A percentile compares a stretch with the other conserved stretches of the same genome.
These are phyloP conservation scores for Grifola frondosa DNA, from an alignment of 1,284 basidiomycete genomes.

Conservation along the genomic window DNA sequence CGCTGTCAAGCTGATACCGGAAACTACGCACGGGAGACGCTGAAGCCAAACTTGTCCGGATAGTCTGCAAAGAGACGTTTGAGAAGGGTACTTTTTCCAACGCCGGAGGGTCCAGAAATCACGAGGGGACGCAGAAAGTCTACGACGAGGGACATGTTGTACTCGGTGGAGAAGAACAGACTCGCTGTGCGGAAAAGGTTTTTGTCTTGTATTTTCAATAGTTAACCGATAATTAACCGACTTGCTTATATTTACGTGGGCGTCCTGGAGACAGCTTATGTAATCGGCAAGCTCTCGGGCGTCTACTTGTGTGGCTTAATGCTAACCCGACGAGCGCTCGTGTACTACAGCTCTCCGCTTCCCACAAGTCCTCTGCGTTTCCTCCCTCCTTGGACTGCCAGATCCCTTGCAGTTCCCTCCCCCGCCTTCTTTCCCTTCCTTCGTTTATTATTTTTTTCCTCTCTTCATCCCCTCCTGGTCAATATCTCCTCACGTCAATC, in stretches of 20 bases:
- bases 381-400: slow-evolving; percentile 18
- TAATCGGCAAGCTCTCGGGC: too few species aligned
- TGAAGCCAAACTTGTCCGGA: slow-evolving; percentile 90
- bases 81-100: slow-evolving; percentile 93
- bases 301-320: too few species aligned
- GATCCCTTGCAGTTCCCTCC: slow-evolving; percentile 8
- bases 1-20: slow-evolving; percentile 10
- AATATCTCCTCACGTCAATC: slow-evolving; percentile 27
- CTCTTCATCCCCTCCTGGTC: slow-evolving; percentile 16
- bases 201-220: neutral
- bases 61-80: slow-evolving; percentile 80
- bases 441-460: slow-evolving; percentile 22
- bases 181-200: slow-evolving; percentile 6
- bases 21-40: slow-evolving; percentile 79
- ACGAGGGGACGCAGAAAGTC: slow-evolving; percentile 61
- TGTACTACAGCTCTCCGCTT: slow-evolving; percentile 13
- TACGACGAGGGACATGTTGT: slow-evolving; percentile 29
- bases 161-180: slow-evolving; percentile 12
- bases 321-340: too few species aligned
- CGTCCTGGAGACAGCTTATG: too few species aligned
- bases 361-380: slow-evolving; percentile 13
- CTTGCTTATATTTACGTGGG: too few species aligned
- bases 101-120: slow-evolving; percentile 84
- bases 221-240: neutral
- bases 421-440: slow-evolving; percentile 18